phyloP scores from a whole-genome alignment of 371 early-diverging fungal genomes.

The Rhizopus sp. region DNA sequence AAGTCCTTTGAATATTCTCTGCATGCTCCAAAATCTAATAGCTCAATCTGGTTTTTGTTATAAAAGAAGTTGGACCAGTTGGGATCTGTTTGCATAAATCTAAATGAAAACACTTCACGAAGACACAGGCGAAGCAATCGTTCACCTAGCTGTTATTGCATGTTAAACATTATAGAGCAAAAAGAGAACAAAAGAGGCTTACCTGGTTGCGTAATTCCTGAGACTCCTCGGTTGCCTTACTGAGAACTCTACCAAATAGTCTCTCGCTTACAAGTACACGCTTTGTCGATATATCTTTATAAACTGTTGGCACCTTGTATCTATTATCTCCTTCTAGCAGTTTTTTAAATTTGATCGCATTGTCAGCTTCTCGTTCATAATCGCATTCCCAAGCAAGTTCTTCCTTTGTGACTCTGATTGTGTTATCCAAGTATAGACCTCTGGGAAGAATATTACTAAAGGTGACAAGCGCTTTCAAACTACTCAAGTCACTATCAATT shows the following conservation, averaged over 20 bases:
- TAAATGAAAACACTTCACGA: conserved; percentile 87
- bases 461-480: conserved; percentile 77
- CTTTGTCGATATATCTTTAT: conserved; percentile 68
- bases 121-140: conserved; percentile 81
- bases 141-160: conserved; percentile 37
- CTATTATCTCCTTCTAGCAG: conserved; percentile 62
- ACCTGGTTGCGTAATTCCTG: conserved; percentile 75
- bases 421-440: conserved; percentile 96
- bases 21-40: conserved; percentile 96
- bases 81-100: conserved; percentile 98
- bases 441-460: conserved; percentile 86
- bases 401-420: conserved; percentile 84
- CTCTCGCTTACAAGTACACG: conserved; percentile 84
- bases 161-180: too few relatives aligned
- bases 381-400: conserved; percentile 97
- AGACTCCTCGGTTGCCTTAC: conserved; percentile 58
- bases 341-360: conserved; percentile 67
- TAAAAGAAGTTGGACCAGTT: conserved; percentile 98
- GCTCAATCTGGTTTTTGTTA: conserved; percentile 70
- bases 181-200: not conserved
- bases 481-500: conserved; percentile 88
- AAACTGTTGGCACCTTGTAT: conserved; percentile 78
- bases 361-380: conserved; percentile 86
- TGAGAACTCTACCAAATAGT: conserved; percentile 77
- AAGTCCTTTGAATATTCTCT: conserved; percentile 81